Conservation (phyloP, 2,329 filamentous ascomycete species). For the Talaromyces sp. region DNA sequence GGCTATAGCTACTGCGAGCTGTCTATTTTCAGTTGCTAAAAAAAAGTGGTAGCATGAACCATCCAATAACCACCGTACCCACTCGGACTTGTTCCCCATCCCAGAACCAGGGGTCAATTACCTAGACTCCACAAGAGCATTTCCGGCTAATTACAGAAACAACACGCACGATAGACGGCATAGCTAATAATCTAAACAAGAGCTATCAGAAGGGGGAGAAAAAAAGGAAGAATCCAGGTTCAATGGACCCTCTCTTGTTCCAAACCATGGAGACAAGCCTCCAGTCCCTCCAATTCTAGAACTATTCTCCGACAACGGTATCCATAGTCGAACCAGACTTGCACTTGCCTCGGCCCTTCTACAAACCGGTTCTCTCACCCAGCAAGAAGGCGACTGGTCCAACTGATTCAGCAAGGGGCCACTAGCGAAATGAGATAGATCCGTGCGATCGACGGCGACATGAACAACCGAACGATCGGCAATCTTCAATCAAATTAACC, state of each 20-base stretch:
- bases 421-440: constrained; percentile 21
- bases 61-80: constrained; percentile 10
- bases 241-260: background rate
- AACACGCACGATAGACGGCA: too few species aligned
- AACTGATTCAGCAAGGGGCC: constrained; percentile 11
- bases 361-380: constrained; percentile 1
- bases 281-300: background rate
- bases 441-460: constrained; percentile 22
- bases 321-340: background rate
- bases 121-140: constrained; percentile 14
- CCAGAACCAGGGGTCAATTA: constrained; percentile 2
- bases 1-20: background rate
- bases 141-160: background rate
- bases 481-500: constrained; percentile 31
- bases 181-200: too few species aligned
- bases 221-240: constrained; percentile 10
- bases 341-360: background rate
- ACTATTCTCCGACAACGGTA: background rate
- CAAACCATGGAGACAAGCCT: background rate
- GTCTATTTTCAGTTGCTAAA: constrained; percentile 5
- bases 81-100: constrained; percentile 6
- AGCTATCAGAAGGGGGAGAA: background rate
- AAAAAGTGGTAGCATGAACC: constrained; percentile 3
- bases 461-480: constrained; percentile 30
- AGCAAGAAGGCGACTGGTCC: constrained; percentile 17